Conservation (phyloP, 139 green algal genomes). For the Tetratostichococcus sp. region DNA sequence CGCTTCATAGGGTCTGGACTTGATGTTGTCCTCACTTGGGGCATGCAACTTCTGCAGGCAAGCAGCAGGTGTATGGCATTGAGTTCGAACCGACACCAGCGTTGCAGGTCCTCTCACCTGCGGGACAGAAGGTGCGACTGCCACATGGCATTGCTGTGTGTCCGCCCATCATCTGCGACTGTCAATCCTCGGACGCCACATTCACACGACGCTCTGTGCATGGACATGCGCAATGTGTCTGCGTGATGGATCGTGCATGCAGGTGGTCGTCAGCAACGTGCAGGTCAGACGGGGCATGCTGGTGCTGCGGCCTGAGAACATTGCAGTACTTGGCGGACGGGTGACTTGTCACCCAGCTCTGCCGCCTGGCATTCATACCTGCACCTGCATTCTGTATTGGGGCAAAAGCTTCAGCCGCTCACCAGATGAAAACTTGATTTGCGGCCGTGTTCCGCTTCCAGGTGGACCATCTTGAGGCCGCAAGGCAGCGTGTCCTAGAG, state of each 20-base stretch:
- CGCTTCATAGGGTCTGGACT: too few relatives aligned
- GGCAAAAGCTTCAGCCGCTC: too few relatives aligned
- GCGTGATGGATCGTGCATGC: background rate
- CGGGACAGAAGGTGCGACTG: conserved; percentile 29
- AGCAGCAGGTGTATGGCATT: conserved; percentile 33
- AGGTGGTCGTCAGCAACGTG: conserved; percentile 54
- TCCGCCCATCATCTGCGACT: too few relatives aligned
- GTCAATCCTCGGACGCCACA: too few relatives aligned
- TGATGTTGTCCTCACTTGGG: too few relatives aligned
- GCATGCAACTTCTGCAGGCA: conserved; percentile 24
- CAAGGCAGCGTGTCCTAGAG: background rate
- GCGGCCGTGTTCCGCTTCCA: background rate
- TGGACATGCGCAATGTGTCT: background rate
- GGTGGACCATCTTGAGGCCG: background rate
- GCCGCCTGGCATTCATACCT: too few relatives aligned
- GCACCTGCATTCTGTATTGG: too few relatives aligned
- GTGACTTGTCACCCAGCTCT: conserved; percentile 31
- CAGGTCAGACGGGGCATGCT: conserved; percentile 49
- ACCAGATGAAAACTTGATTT: too few relatives aligned
- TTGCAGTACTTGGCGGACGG: conserved; percentile 49
- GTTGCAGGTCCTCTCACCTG: conserved; percentile 20
- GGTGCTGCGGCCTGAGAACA: conserved; percentile 59
- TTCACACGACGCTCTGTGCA: too few relatives aligned
- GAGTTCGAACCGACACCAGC: conserved; percentile 32
- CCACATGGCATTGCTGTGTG: too few relatives aligned